phyloP scores from a whole-genome alignment of 108 stramenopile genomes.

The Schizochytrium sp. region DNA sequence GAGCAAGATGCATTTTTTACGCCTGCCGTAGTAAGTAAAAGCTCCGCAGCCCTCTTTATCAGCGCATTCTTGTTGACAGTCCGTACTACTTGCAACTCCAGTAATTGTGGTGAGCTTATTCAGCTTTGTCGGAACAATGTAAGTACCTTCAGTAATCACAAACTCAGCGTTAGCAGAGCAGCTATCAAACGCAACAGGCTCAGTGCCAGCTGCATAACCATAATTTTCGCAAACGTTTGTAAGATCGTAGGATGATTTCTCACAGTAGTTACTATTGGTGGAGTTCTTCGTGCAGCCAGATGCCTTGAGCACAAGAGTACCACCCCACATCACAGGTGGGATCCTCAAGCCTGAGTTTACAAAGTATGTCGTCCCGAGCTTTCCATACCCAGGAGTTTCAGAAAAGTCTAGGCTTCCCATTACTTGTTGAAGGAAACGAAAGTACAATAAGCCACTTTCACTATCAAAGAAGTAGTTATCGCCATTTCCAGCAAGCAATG shows the following conservation, averaged over 20 bases:
- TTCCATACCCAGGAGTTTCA: neutral
- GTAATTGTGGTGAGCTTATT: neutral
- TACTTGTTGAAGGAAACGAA: neutral
- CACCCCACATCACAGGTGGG: neutral
- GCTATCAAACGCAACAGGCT: neutral
- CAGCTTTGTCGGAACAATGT: constrained; percentile 1
- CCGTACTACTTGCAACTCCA: neutral
- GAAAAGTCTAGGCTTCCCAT: neutral
- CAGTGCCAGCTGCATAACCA: neutral
- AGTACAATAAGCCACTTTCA: neutral
- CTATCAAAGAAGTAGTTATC: constrained; percentile 35
- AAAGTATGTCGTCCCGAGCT: constrained; percentile 15
- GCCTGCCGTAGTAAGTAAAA: neutral
- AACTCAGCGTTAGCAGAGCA: neutral
- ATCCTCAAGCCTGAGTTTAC: neutral
- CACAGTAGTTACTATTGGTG: neutral
- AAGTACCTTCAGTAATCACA: neutral
- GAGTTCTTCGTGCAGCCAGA: neutral
- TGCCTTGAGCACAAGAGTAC: neutral
- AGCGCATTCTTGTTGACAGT: neutral
- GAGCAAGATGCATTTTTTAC: neutral
- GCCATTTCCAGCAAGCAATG: neutral
- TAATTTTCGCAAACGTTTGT: neutral
- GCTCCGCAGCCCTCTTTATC: neutral
- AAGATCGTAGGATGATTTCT: neutral